Evolutionary conservation across 140 eudicot genomes (phyloP).

Genomic region (Senecio squalidus): DNA sequence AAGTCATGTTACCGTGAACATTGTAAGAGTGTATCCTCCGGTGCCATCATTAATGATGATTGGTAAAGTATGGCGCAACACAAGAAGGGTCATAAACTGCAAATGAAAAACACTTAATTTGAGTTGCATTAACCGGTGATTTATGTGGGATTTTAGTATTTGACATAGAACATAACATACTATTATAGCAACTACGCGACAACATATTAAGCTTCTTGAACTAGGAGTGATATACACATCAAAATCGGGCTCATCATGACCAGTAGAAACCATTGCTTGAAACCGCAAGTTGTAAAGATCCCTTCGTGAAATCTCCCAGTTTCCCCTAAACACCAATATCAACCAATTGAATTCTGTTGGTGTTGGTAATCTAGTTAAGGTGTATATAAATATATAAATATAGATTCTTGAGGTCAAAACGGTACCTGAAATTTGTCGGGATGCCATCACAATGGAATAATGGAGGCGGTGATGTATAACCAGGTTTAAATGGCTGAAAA

Average conservation of each 20-base stretch:
- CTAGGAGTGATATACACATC: constrained; percentile 45
- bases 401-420: neutral
- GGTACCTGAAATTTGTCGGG: constrained; percentile 62
- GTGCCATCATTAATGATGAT: constrained; percentile 47
- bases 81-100: constrained; percentile 69
- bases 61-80: constrained; percentile 78
- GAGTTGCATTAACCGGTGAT: too few relatives aligned
- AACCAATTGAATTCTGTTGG: neutral
- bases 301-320: constrained; percentile 63
- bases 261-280: constrained; percentile 33
- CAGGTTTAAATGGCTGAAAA: constrained; percentile 64
- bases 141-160: neutral
- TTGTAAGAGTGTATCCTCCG: constrained; percentile 50
- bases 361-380: neutral
- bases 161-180: constrained; percentile 43
- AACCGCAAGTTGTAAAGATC: constrained; percentile 42
- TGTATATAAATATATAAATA: neutral
- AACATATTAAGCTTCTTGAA: constrained; percentile 64
- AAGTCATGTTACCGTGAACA: constrained; percentile 41
- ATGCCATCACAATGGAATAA: constrained; percentile 38
- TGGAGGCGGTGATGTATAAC: constrained; percentile 64
- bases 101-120: constrained; percentile 2
- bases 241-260: constrained; percentile 32
- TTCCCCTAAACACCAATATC: constrained; percentile 39
- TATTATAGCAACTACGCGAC: constrained; percentile 64